Conservation (phyloP, 2,329 filamentous ascomycete species). For the Ascochyta clinopodiicola region DNA sequence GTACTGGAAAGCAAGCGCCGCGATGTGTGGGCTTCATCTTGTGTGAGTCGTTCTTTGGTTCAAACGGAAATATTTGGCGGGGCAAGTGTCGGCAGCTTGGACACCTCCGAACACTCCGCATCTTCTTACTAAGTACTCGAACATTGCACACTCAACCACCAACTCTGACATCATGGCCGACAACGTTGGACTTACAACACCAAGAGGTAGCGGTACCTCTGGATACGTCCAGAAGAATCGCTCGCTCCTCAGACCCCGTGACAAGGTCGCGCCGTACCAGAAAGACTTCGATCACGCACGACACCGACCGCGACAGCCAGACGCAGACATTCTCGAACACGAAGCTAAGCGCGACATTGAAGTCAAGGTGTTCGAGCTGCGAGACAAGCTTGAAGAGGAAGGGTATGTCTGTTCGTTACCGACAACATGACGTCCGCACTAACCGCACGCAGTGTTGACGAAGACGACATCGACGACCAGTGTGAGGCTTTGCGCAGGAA, state of each 20-base stretch:
- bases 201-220: constrained; percentile 92
- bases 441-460: constrained; percentile 66
- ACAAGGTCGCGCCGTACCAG: constrained; percentile 78
- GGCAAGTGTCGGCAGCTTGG: constrained; percentile 23
- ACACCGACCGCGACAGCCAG: constrained; percentile 82
- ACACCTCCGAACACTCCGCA: constrained; percentile 35
- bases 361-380: constrained; percentile 88
- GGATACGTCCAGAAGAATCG: constrained; percentile 97
- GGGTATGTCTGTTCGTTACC: constrained; percentile 60
- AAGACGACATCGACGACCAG: constrained; percentile 86
- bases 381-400: constrained; percentile 91
- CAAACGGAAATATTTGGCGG: constrained; percentile 36
- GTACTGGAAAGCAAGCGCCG: not conserved
- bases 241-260: constrained; percentile 84
- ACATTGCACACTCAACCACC: not conserved
- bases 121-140: not conserved
- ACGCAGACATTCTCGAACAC: constrained; percentile 92
- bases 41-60: constrained; percentile 31
- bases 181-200: constrained; percentile 94
- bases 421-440: constrained; percentile 5
- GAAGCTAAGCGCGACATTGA: constrained; percentile 91
- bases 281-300: constrained; percentile 72
- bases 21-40: constrained; percentile 30
- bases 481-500: constrained; percentile 71
- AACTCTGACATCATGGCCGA: constrained; percentile 73